Evolutionary conservation across 306 rosid species (phyloP), one percentile per base, ranked within the genome.

Genomic region (Lupinus albus): DNA sequence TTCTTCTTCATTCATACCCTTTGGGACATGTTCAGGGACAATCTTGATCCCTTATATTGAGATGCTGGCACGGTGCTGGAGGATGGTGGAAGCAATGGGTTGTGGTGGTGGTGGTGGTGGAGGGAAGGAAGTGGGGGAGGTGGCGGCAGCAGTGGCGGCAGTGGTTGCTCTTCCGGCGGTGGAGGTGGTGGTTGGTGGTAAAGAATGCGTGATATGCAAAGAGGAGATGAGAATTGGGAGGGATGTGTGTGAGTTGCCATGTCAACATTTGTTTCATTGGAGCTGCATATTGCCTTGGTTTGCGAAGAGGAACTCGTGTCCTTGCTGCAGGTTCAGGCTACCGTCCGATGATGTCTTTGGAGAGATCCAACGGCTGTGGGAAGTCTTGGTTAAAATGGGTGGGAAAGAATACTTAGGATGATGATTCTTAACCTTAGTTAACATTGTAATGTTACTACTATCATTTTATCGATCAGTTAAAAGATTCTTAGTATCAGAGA

Each of bases 301-400:
- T 9, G 83, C 80, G 54, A 84, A 80, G 80, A 87, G 70, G 70
- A 88, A 87, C 93, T 89, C 96, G 61, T 92, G 98, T 69, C 98
- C 98, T 6, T 87, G 85, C 50, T 92, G 98, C 48, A 62, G 98
- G 66, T 83, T 86, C 57, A 65, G 56, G 45, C 77, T 92, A 47
- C 98, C 96, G 46, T 89, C 96, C 0, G 93, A 92, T 74, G 91
- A 89, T 69, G 80, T 84, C 0, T 72, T 70, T 2, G 89, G 77
- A 1, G 96, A 92, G 85, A 89, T 92, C 87, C 88, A 86, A 81
- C 91, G 95, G 79, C 83, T 87, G 18, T 81, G 93, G 95, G 88
- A 84, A 4, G 13, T 86, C 32, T 69, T 92, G 45, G 49, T 80
- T 50, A 86, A 76, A 75, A 56, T 59, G 16, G 64, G 78, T 14